These are phyloP conservation scores for Trametopsis cervina DNA, from an alignment of 768 basidiomycete species.

Conservation along the genomic window DNA sequence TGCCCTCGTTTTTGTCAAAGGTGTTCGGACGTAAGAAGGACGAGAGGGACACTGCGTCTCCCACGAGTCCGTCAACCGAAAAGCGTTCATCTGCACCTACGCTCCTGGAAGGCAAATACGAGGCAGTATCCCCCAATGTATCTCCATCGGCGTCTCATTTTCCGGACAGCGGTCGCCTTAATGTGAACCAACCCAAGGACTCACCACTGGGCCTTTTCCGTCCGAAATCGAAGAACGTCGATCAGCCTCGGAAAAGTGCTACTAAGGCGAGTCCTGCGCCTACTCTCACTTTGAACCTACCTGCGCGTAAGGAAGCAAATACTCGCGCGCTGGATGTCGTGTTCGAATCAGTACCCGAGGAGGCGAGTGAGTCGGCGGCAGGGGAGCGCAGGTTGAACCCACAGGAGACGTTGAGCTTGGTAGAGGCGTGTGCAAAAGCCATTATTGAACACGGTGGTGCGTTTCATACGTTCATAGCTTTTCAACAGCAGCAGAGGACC, in stretches of 20 bases:
- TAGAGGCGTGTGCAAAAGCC: conserved; percentile 61
- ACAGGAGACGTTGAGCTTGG: conserved; percentile 52
- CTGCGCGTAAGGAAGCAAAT: conserved; percentile 41
- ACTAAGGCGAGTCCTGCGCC: conserved; percentile 35
- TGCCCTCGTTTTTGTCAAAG: conserved; percentile 70
- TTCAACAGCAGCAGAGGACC: not conserved
- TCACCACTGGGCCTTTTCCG: conserved; percentile 43
- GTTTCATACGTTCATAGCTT: conserved; percentile 2
- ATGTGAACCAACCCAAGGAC: conserved; percentile 30
- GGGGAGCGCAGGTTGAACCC: conserved; percentile 54
- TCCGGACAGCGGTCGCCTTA: conserved; percentile 25
- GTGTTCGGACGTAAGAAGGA: conserved; percentile 74
- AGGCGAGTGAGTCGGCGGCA: conserved; percentile 44
- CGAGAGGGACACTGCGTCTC: conserved; percentile 36
- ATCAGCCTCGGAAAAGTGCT: conserved; percentile 17
- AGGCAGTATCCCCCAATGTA: conserved; percentile 48
- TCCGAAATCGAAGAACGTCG: conserved; percentile 30
- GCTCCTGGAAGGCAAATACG: conserved; percentile 69
- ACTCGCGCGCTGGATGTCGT: conserved; percentile 46
- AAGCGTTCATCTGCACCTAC: conserved; percentile 34
- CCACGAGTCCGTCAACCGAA: conserved; percentile 1
- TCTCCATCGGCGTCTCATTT: conserved; percentile 30
- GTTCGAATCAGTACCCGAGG: conserved; percentile 53
- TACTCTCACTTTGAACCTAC: conserved; percentile 57
- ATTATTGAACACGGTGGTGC: conserved; percentile 56